These are phyloP conservation scores for Medicago lupulina DNA, from an alignment of 306 rosid genomes.

Conservation along the genomic window DNA sequence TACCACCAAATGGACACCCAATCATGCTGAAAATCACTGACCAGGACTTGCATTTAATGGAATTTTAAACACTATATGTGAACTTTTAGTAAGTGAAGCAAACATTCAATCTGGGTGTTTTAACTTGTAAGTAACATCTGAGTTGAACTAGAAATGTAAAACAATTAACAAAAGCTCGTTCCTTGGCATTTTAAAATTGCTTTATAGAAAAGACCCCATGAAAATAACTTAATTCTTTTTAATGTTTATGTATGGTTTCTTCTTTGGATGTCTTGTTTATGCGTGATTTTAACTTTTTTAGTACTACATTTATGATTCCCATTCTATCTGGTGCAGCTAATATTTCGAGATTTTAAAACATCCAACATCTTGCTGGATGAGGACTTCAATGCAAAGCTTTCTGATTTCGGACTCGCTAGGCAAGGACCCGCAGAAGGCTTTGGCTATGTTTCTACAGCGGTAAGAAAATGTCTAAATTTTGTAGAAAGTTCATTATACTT, in stretches of 20 bases:
- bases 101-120: conserved; percentile 1
- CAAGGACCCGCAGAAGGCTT: conserved; percentile 91
- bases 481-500: conserved; percentile 13
- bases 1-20: neutral
- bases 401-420: conserved; percentile 98
- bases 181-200: conserved; percentile 7
- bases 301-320: conserved; percentile 42
- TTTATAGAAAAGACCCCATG: too few species aligned
- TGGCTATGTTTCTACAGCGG: conserved; percentile 87
- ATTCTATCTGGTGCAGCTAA: conserved; percentile 70
- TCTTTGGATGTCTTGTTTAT: conserved; percentile 22
- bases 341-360: conserved; percentile 93
- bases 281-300: neutral
- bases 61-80: conserved; percentile 22
- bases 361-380: conserved; percentile 89
- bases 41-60: neutral
- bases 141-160: neutral
- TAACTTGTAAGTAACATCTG: neutral
- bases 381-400: conserved; percentile 93
- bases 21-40: neutral
- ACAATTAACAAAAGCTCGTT: neutral
- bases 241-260: conserved; percentile 17
- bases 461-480: conserved; percentile 51
- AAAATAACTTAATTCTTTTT: conserved; percentile 32
- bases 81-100: conserved; percentile 13